phyloP scores from a whole-genome alignment of 345 rosid genomes.

The Streptanthus diversifolius region DNA sequence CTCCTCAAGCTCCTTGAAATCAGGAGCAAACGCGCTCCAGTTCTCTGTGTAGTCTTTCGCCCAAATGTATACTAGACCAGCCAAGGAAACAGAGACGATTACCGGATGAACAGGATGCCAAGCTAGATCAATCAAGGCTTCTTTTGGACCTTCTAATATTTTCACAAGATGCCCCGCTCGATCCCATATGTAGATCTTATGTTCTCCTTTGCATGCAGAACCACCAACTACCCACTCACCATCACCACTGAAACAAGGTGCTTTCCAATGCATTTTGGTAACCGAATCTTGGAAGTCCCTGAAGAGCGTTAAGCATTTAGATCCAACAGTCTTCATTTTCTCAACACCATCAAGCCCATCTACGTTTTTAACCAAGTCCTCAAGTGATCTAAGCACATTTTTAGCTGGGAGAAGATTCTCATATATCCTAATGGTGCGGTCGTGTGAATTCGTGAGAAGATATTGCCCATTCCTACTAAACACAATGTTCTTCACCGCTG shows the following conservation, averaged over 20 bases:
- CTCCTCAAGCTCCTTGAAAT: slow-evolving; percentile 98
- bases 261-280: slow-evolving; percentile 97
- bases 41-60: slow-evolving; percentile 98
- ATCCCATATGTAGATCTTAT: slow-evolving; percentile 98
- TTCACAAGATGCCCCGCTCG: slow-evolving; percentile 94
- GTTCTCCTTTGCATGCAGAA: slow-evolving; percentile 97
- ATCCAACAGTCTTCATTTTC: slow-evolving; percentile 72
- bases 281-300: slow-evolving; percentile 97
- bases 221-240: slow-evolving; percentile 99
- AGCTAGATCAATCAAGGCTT: slow-evolving; percentile 87
- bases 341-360: slow-evolving; percentile 60
- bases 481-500: slow-evolving; percentile 77
- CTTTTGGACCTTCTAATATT: slow-evolving; percentile 99
- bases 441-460: slow-evolving; percentile 92
- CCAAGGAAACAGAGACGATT: slow-evolving; percentile 83
- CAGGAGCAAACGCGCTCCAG: slow-evolving; percentile 99
- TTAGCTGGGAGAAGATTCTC: slow-evolving; percentile 84
- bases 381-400: slow-evolving; percentile 49
- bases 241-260: slow-evolving; percentile 97
- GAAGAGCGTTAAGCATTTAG: slow-evolving; percentile 71
- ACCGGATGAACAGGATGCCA: slow-evolving; percentile 99
- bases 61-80: slow-evolving; percentile 95
- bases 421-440: slow-evolving; percentile 82
- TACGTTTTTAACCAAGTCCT: slow-evolving; percentile 42
- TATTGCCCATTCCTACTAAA: slow-evolving; percentile 87